Evolutionary conservation across 768 basidiomycete species (phyloP), one percentile per base, ranked within the genome.

Genomic region (Pleurotus giganteus): DNA sequence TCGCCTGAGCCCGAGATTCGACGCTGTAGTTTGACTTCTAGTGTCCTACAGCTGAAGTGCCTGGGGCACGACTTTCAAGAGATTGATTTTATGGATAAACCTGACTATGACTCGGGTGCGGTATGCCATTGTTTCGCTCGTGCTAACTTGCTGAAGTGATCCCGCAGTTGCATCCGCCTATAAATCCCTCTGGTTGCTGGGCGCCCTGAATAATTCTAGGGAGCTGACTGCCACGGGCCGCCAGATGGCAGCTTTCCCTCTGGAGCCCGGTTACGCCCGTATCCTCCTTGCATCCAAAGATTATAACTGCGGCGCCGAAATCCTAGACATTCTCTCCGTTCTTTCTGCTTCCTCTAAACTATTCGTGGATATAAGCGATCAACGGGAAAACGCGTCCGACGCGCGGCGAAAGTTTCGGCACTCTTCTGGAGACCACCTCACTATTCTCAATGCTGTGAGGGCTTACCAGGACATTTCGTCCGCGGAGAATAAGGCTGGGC

Each of bases 1-100:
- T 80, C 89, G 7, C 76, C 86, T 12, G 84, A 91, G 61, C 96
- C 96, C 1, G 97, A 98, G 70, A 97, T 99, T 43, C 82, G 88
- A 58, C 85, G 97, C 9, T 90, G 87, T 63, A 89, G 89, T 64
- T 76, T 98, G 27, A 83, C 89, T 4, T 85, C 89, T 17, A 90
- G 89, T 53, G 79, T 93, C 24, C 78, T 99, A 27, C 89, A 96
- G 62, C 78, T 98, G 15, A 89, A 91, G 64, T 92, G 88, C 58
- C 81, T 95, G 29, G 85, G 84, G 2, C 87, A 89, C 65, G 83
- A 95, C 61, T 72, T 94, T 2, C 86, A 90, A 62, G 77, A 84
- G 5, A 79, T 98, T 26, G 88, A 93, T 47, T 86, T 92, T 57
- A 91, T 99, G 84, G 95, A 98, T 65, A 79, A 78, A 60, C 96